A percentile compares a stretch with the other conserved stretches of the same genome.
Evolutionary conservation across 306 rosid species (phyloP).

Genomic region (Trifolium subterraneum): DNA sequence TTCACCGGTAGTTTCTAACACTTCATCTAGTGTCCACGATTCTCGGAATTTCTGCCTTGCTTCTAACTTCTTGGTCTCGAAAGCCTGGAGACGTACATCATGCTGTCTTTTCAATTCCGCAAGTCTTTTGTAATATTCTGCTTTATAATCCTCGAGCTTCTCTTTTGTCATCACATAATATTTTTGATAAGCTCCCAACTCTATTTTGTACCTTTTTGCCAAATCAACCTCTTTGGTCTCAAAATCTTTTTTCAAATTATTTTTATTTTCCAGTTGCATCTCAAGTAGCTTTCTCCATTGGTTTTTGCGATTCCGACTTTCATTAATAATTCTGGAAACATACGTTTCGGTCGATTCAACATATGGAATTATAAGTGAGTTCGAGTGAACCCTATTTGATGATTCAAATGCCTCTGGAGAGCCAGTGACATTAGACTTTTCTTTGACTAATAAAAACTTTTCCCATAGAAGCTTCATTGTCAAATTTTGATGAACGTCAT

Average conservation of each 20-base stretch:
- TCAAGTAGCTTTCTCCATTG: conserved; percentile 52
- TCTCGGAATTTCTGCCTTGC: conserved; percentile 50
- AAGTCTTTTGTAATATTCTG: conserved; percentile 38
- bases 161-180: conserved; percentile 45
- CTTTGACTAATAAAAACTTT: conserved; percentile 47
- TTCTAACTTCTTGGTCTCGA: conserved; percentile 51
- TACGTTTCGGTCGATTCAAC: conserved; percentile 43
- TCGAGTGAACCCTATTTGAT: conserved; percentile 34
- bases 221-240: conserved; percentile 50
- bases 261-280: conserved; percentile 46
- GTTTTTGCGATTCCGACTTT: conserved; percentile 49
- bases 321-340: conserved; percentile 52
- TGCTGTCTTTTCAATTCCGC: conserved; percentile 44
- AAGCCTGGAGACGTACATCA: conserved; percentile 48
- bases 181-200: conserved; percentile 44
- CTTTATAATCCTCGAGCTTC: conserved; percentile 47
- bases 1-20: conserved; percentile 31
- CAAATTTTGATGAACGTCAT: conserved; percentile 54
- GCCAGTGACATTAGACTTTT: conserved; percentile 36
- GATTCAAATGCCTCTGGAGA: conserved; percentile 48
- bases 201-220: conserved; percentile 42
- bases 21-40: conserved; percentile 51
- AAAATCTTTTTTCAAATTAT: conserved; percentile 20
- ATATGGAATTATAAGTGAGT: conserved; percentile 17
- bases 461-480: conserved; percentile 61